Conservation (phyloP, 148 eudicot species). For the Cornus florida region DNA sequence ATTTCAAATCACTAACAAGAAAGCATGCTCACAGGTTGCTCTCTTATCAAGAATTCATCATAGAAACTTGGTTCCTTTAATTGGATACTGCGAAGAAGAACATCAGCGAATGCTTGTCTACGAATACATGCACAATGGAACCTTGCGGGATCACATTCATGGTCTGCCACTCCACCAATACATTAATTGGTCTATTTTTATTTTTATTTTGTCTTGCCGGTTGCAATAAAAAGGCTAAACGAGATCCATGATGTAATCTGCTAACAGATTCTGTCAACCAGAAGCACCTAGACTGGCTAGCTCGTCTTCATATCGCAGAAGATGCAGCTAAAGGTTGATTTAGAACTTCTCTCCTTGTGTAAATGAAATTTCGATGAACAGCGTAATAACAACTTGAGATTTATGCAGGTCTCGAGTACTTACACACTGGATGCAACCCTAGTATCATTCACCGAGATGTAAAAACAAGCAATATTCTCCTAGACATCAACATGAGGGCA, state of each 20-base stretch:
- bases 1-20: background rate
- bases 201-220: background rate
- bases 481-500: constrained; percentile 95
- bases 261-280: constrained; percentile 58
- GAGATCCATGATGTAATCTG: constrained; percentile 8
- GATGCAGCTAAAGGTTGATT: constrained; percentile 93
- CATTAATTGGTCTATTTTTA: background rate
- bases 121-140: constrained; percentile 96
- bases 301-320: constrained; percentile 88
- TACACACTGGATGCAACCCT: constrained; percentile 97
- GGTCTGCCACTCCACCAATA: constrained; percentile 37
- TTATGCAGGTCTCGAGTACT: constrained; percentile 81
- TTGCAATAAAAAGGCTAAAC: background rate
- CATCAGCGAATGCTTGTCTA: constrained; percentile 83
- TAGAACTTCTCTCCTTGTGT: constrained; percentile 10
- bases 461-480: constrained; percentile 94
- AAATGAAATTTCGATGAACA: background rate
- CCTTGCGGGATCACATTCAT: constrained; percentile 83
- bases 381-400: constrained; percentile 4
- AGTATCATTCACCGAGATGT: constrained; percentile 94
- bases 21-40: constrained; percentile 58
- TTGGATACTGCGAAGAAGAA: constrained; percentile 96
- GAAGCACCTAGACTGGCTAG: constrained; percentile 75
- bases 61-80: constrained; percentile 88
- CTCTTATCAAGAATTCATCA: constrained; percentile 93